Evolutionary conservation across 2,329 filamentous ascomycete species (phyloP).

Genomic region (Sporothrix brunneoviolacea): DNA sequence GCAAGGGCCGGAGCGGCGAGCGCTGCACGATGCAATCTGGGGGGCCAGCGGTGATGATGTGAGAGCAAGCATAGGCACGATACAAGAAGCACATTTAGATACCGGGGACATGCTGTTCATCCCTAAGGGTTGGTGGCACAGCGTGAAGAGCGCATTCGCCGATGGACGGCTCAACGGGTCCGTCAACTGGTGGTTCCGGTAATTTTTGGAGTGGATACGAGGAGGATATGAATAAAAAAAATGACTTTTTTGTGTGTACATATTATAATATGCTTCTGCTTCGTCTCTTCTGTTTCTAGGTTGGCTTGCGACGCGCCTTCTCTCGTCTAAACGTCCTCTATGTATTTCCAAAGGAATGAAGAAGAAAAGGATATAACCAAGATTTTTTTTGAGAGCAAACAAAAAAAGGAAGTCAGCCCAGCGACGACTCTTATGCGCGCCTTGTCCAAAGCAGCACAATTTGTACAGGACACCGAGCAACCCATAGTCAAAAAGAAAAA

Average conservation of each 20-base stretch:
- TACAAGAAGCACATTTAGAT: constrained; percentile 49
- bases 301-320: neutral
- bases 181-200: constrained; percentile 78
- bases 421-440: neutral
- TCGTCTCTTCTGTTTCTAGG: neutral
- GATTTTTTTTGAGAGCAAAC: neutral
- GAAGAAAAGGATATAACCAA: neutral
- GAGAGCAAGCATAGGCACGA: constrained; percentile 24
- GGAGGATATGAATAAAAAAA: no score
- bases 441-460: neutral
- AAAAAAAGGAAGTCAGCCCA: neutral
- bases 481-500: neutral
- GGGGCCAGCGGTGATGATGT: no score
- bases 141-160: constrained; percentile 56
- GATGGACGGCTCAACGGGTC: constrained; percentile 32
- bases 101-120: constrained; percentile 71
- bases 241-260: constrained; percentile 2
- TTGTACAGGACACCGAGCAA: neutral
- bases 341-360: neutral
- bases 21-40: constrained; percentile 69
- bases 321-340: constrained; percentile 7
- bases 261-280: neutral
- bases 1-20: constrained; percentile 63
- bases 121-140: constrained; percentile 83
- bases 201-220: no score